These are phyloP conservation scores for Yamadazyma takamatsuzukensis DNA, from an alignment of 805 yeast genomes.

Conservation along the genomic window DNA sequence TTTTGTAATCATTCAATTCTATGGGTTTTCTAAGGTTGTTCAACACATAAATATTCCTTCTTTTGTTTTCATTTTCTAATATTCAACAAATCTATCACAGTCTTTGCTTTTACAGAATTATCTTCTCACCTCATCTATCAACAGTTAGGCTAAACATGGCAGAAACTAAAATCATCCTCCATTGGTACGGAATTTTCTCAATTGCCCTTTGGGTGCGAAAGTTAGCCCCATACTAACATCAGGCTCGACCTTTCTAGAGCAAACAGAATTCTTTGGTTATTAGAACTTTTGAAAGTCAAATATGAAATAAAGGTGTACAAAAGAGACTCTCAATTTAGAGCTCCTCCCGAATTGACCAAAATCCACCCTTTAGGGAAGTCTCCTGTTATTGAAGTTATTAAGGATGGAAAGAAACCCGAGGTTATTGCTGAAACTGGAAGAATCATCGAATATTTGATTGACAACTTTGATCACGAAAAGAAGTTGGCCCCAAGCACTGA, in stretches of 20 bases:
- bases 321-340: constrained; percentile 22
- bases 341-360: constrained; percentile 28
- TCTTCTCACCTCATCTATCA: too few relatives aligned
- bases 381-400: constrained; percentile 27
- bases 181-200: background rate
- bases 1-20: too few relatives aligned
- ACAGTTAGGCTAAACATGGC: too few relatives aligned
- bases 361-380: constrained; percentile 38
- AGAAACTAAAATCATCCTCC: constrained; percentile 8
- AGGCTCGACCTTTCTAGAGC: constrained; percentile 35
- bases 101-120: too few relatives aligned
- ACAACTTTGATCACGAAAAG: constrained; percentile 43
- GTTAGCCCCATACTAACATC: constrained; percentile 2
- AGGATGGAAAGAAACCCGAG: constrained; percentile 15
- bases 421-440: constrained; percentile 58
- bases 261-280: constrained; percentile 34
- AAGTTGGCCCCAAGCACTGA: constrained; percentile 35
- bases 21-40: too few relatives aligned
- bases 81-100: too few relatives aligned
- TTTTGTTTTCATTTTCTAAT: too few relatives aligned
- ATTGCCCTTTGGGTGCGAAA: background rate
- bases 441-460: constrained; percentile 50
- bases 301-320: constrained; percentile 31
- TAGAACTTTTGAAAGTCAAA: constrained; percentile 30
- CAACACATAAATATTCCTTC: too few relatives aligned